A percentile compares a stretch with the other conserved stretches of the same genome.
Conservation (phyloP, 495 filamentous ascomycete species). For the Tuber calosporum region DNA sequence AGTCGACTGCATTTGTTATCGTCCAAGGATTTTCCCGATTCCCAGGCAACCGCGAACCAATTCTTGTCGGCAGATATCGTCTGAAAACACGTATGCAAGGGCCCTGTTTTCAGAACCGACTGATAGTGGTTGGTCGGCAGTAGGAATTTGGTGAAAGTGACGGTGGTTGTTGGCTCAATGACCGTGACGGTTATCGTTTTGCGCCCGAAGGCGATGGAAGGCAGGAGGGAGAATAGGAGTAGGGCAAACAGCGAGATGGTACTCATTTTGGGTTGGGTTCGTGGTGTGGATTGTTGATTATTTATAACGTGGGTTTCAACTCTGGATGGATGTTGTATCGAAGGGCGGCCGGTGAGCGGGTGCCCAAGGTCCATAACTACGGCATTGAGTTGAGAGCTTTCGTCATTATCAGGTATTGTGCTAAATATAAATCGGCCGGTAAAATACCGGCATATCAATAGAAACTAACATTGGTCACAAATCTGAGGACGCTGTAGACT, state of each 20-base stretch:
- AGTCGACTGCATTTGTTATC: neutral
- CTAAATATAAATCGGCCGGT: too few relatives aligned
- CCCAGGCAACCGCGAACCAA: conserved; percentile 10
- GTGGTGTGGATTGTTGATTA: neutral
- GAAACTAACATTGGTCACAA: too few relatives aligned
- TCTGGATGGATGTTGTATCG: neutral
- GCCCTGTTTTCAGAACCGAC: neutral
- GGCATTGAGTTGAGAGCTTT: too few relatives aligned
- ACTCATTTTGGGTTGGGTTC: neutral
- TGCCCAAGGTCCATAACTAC: too few relatives aligned
- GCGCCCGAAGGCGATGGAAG: neutral
- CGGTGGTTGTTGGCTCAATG: neutral
- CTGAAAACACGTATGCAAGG: conserved; percentile 8
- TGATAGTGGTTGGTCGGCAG: neutral
- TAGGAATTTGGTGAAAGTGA: neutral
- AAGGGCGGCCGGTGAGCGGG: neutral
- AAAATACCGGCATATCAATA: too few relatives aligned
- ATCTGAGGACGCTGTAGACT: too few relatives aligned
- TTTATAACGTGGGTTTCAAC: neutral
- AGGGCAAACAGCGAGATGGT: neutral
- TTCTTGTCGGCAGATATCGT: conserved; percentile 3
- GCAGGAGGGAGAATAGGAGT: neutral
- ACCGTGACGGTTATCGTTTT: neutral
- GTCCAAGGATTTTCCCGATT: conserved; percentile 5
- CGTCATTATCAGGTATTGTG: too few relatives aligned